Evolutionary conservation across 2,329 filamentous ascomycete species (phyloP), one percentile per base, ranked within the genome.

Genomic region (Beauveria caledonica): DNA sequence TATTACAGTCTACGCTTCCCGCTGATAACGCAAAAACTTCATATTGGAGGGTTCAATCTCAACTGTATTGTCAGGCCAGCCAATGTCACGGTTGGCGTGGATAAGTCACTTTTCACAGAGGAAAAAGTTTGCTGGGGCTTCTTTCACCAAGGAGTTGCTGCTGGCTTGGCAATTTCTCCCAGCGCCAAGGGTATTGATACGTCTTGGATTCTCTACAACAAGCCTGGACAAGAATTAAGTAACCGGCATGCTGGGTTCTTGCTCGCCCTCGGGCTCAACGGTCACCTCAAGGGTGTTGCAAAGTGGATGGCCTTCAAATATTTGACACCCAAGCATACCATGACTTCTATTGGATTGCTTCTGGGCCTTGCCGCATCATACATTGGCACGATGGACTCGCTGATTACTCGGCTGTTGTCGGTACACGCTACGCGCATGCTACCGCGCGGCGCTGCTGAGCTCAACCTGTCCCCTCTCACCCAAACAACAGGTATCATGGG

Each of bases 261-360:
- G 48, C 80, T 99, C 0, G 94, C 92, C 5, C 80, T 99, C 5
- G 94, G 94, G 3, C 78, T 99, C 25, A 97, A 97, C 67, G 95
- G 94, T 0, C 95, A 99, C 74, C 78, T 99, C n/a, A 94, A 90
- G 66, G 88, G 86, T 8, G 83, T 99, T 29, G 94, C 94, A 3
- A 97, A 97, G 76, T 99, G 94, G 93, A 88, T 99, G 48, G 93
- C 92, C 9, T 99, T 97, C 81, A 97, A 97, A 70, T 99, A 99
- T 67, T 78, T 99, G n/a, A 99, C 94, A 0, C 93, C 94, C 1
- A 99, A 99, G 69, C 95, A 99, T 73, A 96, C 92, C 27, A 99
- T 99, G 94, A 97, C 94, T 25, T 97, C 94, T 1, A 93, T 99
- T 59, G 94, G 94, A 10, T 79, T 99, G n/a, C 80, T 99, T 3